Evolutionary conservation across 345 rosid genomes (phyloP), one percentile per base, ranked within the genome.

Genomic region (Eucalyptus cloeziana): DNA sequence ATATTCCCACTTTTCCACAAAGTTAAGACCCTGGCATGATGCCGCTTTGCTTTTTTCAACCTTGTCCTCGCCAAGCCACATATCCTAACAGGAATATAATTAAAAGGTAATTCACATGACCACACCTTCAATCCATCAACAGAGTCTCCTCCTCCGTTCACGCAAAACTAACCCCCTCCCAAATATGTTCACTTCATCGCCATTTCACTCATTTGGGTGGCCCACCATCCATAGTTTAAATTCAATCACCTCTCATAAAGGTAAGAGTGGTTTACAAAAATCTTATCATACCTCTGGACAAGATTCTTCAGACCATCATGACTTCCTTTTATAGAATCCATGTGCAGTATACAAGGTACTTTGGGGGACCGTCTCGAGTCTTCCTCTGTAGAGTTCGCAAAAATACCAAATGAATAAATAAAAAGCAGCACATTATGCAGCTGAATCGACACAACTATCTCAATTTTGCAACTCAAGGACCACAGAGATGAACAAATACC

Each of bases 261-360:
- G 81, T 19, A 17, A 71, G 37, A 76, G 45, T 40, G 83, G 83
- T 76, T 40, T 10, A 76, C 83, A 76, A 76, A 71, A 37, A 40
- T 76, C 27, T 76, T 40, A 76, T 76, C 47, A 76, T 96, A 98
- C 99, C 99, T 97, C 91, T 98, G 99, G 87, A 97, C 92, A 51
- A 98, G 98, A 92, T 94, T 96, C 91, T 98, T 96, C 88, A 98
- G 98, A 45, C 99, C 99, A 22, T 97, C 94, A 89, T 98, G 99
- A 90, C 95, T 98, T 91, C 99, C 99, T 97, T 90, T 98, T 85
- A 98, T 95, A 86, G 99, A 97, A 91, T 98, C 99, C 99, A 98
- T 97, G 89, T 98, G 99, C 92, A 98, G 90, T 90, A 98, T 94
- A 89, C 99, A 98, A 30, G 99, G 99, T 43, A 97, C 92, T 90